phyloP scores from a whole-genome alignment of 1,284 basidiomycete genomes.

The Singerocomus rubriflavus region DNA sequence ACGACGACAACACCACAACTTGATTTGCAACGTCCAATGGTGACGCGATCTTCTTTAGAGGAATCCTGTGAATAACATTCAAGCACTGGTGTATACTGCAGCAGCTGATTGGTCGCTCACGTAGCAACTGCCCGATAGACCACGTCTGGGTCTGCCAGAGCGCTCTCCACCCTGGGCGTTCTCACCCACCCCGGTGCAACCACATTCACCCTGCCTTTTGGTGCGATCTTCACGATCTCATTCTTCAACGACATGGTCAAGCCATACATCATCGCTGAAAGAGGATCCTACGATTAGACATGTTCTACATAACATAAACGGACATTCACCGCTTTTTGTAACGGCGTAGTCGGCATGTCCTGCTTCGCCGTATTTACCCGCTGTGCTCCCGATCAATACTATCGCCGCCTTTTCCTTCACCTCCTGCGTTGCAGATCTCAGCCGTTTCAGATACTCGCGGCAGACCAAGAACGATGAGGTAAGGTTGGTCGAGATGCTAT shows the following conservation, averaged over 20 bases:
- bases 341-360: slow-evolving; percentile 64
- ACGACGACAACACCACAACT: slow-evolving; percentile 60
- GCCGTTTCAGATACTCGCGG: slow-evolving; percentile 53
- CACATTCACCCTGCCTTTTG: slow-evolving; percentile 66
- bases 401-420: slow-evolving; percentile 55
- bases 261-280: slow-evolving; percentile 70
- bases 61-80: slow-evolving; percentile 44
- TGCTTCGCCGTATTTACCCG: slow-evolving; percentile 72
- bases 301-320: not conserved
- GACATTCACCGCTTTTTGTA: slow-evolving; percentile 50
- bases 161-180: slow-evolving; percentile 56
- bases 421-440: slow-evolving; percentile 41
- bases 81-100: not conserved
- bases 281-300: slow-evolving; percentile 11
- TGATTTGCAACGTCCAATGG: slow-evolving; percentile 66
- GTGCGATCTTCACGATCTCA: slow-evolving; percentile 75
- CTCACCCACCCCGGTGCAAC: slow-evolving; percentile 72
- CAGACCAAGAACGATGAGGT: slow-evolving; percentile 68
- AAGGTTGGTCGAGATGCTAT: slow-evolving; percentile 60
- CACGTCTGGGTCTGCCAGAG: slow-evolving; percentile 43
- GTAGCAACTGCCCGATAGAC: slow-evolving; percentile 60
- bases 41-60: slow-evolving; percentile 67
- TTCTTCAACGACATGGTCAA: slow-evolving; percentile 69
- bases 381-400: slow-evolving; percentile 66
- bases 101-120: slow-evolving; percentile 37